Conservation (phyloP, 805 yeast species). For the Phaffomyces antillensis region DNA sequence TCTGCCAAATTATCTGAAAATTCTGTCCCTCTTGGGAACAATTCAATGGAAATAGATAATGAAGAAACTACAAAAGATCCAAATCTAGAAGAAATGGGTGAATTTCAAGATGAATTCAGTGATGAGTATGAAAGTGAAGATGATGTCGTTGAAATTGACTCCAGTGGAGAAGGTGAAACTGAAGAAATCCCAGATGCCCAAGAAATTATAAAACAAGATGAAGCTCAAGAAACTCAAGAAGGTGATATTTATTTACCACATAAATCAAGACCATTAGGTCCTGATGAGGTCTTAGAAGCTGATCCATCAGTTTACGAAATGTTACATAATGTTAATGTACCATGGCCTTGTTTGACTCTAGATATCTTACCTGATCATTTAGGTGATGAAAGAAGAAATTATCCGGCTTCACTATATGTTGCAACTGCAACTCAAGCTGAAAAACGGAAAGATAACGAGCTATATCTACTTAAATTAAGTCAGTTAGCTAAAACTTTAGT, state of each 20-base stretch:
- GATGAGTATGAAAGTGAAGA: conserved; percentile 92
- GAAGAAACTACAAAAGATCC: conserved; percentile 17
- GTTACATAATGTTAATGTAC: conserved; percentile 88
- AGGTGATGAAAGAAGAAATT: conserved; percentile 83
- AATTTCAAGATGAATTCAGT: conserved; percentile 82
- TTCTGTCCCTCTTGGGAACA: conserved; percentile 15
- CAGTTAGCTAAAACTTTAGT: conserved; percentile 80
- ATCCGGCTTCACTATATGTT: conserved; percentile 79
- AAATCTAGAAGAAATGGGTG: conserved; percentile 60
- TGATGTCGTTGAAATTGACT: conserved; percentile 78
- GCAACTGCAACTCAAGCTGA: conserved; percentile 94
- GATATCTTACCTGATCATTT: conserved; percentile 81
- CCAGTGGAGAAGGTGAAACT: conserved; percentile 38
- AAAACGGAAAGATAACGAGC: conserved; percentile 79
- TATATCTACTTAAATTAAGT: conserved; percentile 75
- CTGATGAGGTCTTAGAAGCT: conserved; percentile 93
- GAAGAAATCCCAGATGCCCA: conserved; percentile 28
- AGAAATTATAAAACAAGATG: conserved; percentile 29
- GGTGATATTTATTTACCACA: conserved; percentile 76
- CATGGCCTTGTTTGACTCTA: conserved; percentile 95
- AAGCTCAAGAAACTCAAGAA: conserved; percentile 31
- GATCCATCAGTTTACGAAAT: conserved; percentile 95
- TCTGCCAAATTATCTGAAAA: conserved; percentile 14
- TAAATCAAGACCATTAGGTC: conserved; percentile 82
- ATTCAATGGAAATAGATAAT: conserved; percentile 23